Evolutionary conservation across 805 yeast species (phyloP), one percentile per base, ranked within the genome.

Genomic region (Ogataea corticis): DNA sequence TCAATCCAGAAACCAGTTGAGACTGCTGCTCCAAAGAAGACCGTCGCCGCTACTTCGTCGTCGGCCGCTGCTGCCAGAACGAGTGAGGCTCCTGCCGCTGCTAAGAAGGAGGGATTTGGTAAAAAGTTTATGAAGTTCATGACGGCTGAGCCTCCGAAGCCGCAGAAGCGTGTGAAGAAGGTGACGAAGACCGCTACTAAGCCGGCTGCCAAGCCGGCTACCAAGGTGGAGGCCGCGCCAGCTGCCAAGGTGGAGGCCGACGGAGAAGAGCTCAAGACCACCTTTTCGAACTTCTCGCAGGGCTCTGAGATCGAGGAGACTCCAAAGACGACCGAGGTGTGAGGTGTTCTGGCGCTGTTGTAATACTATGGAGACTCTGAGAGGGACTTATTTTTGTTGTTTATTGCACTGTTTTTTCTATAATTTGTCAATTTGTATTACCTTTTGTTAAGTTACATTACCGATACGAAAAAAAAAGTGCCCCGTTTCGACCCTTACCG

Each of bases 241-340:
- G 38, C 19, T 32, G 37, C 33, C 27, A 42, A 46, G 41, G 42
- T 39, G 9, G 27, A 25, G 28, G 12, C 31, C n/a, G 51, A 50
- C 30, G 52, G 50, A 10, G 55, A 41, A 9, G 52, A 51, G 33
- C 33, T 54, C 25, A 45, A 50, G 42, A 48, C 52, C 15, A 71
- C 75, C 2, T 73, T 73, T 49, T 63, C 72, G 19, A 74, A 73
- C 3, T 73, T 73, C 54, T 68, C 73, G n/a, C 77, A 73, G 56
- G 77, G 76, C 21, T 72, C 76, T 5, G 65, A 54, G 13, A 44
- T 61, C 14, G 50, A 44, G 11, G 52, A 41, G n/a, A 43, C 35
- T 9, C 11, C 36, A 15, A 27, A 38, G 21, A 33, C 38, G 21
- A 33, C 38, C 9, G 34, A 33, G 23, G 37, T 21, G 31, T 28